These are phyloP conservation scores for Trifolium repens DNA, from an alignment of 306 rosid species.

Conservation along the genomic window DNA sequence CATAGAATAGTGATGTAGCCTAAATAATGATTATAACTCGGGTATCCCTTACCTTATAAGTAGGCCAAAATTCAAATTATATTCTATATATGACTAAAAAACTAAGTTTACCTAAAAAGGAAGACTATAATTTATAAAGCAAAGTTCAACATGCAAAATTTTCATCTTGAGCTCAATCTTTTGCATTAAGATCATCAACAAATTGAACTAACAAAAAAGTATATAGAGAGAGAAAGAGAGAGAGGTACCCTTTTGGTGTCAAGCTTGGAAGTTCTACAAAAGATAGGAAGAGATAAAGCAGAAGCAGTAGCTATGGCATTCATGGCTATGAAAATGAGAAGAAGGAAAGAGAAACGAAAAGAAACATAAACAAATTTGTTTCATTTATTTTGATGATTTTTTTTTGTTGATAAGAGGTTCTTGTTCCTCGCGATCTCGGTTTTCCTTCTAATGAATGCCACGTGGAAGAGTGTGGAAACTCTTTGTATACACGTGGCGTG, in stretches of 20 bases:
- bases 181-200: constrained; percentile 23
- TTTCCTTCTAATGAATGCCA: constrained; percentile 63
- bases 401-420: constrained; percentile 73
- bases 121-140: background rate
- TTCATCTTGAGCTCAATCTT: constrained; percentile 19
- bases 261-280: constrained; percentile 61
- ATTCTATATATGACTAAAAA: background rate
- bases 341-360: constrained; percentile 38
- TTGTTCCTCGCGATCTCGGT: constrained; percentile 69
- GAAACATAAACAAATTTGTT: constrained; percentile 3
- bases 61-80: background rate
- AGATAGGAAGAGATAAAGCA: constrained; percentile 69
- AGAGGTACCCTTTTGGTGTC: constrained; percentile 60
- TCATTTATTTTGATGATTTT: constrained; percentile 30
- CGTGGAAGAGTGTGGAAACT: constrained; percentile 55
- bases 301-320: constrained; percentile 81
- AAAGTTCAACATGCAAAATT: background rate
- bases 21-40: background rate
- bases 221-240: background rate
- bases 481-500: constrained; percentile 51
- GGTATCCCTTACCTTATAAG: background rate
- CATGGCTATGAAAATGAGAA: constrained; percentile 59
- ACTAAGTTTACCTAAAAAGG: background rate
- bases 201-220: background rate
- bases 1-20: background rate